Percentiles rank a stretch among this genome's conserved stretches.
Conservation (phyloP, 2,329 filamentous ascomycete species). For the Neonectria coccinea region DNA sequence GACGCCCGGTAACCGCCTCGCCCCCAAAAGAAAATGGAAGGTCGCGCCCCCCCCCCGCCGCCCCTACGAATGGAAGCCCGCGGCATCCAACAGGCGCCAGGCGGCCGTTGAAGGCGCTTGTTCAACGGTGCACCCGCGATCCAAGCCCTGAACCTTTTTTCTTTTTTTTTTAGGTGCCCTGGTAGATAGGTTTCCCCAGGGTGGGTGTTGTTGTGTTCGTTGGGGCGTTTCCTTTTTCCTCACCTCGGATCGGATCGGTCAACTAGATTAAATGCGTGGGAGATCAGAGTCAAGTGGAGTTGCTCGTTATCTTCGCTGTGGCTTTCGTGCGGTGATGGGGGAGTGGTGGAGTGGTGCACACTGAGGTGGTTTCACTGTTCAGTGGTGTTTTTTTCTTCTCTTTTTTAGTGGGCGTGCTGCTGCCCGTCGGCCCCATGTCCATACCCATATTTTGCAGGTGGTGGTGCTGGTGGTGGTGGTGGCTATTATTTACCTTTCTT, state of each 20-base stretch:
- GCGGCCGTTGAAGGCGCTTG: slow-evolving; percentile 1
- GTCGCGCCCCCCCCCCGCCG: no score
- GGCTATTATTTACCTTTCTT: slow-evolving; percentile 23
- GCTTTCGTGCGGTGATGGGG: neutral
- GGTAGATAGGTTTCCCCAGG: no score
- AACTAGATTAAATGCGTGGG: neutral
- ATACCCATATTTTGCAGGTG: neutral
- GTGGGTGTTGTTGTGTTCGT: neutral
- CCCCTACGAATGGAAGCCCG: neutral
- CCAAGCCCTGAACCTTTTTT: neutral
- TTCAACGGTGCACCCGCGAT: neutral
- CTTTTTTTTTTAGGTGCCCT: no score
- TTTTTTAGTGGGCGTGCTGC: neutral
- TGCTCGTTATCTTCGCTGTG: neutral
- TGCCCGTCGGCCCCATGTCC: neutral
- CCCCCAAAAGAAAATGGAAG: neutral
- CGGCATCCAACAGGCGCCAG: neutral
- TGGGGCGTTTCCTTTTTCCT: neutral
- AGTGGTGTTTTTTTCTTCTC: no score
- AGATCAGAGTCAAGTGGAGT: slow-evolving; percentile 1
- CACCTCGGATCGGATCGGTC: neutral
- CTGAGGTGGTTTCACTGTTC: no score
- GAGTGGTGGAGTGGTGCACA: neutral
- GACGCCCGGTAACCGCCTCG: neutral
- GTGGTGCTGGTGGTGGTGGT: neutral